Percentiles rank a stretch among this genome's conserved stretches.
Evolutionary conservation across 805 yeast genomes (phyloP).

Genomic region (Sungouiella blattae): DNA sequence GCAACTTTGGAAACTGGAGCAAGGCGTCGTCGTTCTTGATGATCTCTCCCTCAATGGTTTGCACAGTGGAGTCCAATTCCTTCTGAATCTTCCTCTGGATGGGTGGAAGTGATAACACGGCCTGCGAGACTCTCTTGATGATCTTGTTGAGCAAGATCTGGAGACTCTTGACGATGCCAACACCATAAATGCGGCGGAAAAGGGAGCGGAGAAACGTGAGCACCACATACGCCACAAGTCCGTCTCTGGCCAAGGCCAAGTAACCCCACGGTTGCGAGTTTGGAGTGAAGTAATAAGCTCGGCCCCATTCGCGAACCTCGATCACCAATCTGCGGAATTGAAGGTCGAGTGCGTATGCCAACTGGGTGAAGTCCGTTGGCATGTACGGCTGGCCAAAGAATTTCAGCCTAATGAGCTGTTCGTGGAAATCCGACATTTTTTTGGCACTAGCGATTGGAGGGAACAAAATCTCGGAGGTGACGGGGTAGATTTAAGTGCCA

Average conservation of each 20-base stretch:
- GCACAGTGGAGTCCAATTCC: conserved; percentile 51
- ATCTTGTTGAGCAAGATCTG: not conserved
- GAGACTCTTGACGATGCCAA: conserved; percentile 13
- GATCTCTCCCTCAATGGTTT: conserved; percentile 52
- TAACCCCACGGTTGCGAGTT: conserved; percentile 6
- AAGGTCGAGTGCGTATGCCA: conserved; percentile 8
- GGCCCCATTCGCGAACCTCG: not conserved
- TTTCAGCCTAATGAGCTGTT: conserved; percentile 9
- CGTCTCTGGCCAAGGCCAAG: conserved; percentile 18
- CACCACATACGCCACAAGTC: conserved; percentile 16
- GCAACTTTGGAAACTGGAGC: conserved; percentile 49
- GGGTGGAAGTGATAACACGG: conserved; percentile 43
- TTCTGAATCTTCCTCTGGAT: conserved; percentile 53
- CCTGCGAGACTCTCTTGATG: conserved; percentile 7
- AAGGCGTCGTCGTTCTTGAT: conserved; percentile 51
- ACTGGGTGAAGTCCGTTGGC: conserved; percentile 17
- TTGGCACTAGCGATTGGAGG: not conserved
- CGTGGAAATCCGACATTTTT: conserved; percentile 2
- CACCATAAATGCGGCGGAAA: conserved; percentile 13
- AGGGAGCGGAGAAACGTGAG: conserved; percentile 7
- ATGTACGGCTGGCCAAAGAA: conserved; percentile 21
- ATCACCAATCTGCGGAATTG: not conserved
- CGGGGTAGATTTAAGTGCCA: too few species aligned
- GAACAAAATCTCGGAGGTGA: not conserved
- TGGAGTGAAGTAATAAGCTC: not conserved